Evolutionary conservation across 148 eudicot genomes (phyloP).

Genomic region (Camellia sinensis): DNA sequence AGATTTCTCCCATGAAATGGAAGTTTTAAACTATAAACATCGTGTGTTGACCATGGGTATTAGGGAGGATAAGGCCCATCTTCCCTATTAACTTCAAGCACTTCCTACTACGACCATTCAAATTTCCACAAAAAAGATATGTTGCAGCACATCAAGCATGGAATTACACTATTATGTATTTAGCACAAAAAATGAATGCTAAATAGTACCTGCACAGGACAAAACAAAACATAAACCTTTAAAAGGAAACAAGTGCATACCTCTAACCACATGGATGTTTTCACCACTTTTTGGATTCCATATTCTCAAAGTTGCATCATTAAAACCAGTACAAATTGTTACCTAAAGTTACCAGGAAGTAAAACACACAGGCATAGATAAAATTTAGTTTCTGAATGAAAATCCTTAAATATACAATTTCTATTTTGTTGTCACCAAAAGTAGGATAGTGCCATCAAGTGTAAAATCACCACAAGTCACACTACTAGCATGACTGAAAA

Average conservation of each 20-base stretch:
- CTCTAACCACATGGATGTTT: slow-evolving; percentile 67
- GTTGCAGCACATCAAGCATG: background rate
- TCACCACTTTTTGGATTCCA: slow-evolving; percentile 84
- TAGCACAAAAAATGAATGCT: background rate
- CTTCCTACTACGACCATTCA: background rate
- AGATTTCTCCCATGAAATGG: too few relatives aligned
- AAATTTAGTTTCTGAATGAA: slow-evolving; percentile 7
- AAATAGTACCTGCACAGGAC: background rate
- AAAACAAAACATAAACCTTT: background rate
- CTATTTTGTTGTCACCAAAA: background rate
- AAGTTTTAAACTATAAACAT: too few relatives aligned
- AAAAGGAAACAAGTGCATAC: slow-evolving; percentile 26
- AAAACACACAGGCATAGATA: slow-evolving; percentile 4
- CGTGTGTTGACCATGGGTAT: too few relatives aligned
- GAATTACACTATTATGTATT: background rate
- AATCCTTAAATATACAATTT: background rate
- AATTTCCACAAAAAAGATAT: background rate
- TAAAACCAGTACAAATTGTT: slow-evolving; percentile 82
- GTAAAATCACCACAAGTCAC: slow-evolving; percentile 97
- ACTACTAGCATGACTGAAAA: slow-evolving; percentile 63
- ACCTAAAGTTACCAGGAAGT: slow-evolving; percentile 41
- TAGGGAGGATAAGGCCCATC: too few relatives aligned
- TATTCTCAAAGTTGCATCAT: slow-evolving; percentile 83
- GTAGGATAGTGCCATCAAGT: slow-evolving; percentile 56
- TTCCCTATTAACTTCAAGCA: too few relatives aligned